phyloP scores from a whole-genome alignment of 2,329 filamentous ascomycete genomes.

The Pseudogymnoascus sp. region DNA sequence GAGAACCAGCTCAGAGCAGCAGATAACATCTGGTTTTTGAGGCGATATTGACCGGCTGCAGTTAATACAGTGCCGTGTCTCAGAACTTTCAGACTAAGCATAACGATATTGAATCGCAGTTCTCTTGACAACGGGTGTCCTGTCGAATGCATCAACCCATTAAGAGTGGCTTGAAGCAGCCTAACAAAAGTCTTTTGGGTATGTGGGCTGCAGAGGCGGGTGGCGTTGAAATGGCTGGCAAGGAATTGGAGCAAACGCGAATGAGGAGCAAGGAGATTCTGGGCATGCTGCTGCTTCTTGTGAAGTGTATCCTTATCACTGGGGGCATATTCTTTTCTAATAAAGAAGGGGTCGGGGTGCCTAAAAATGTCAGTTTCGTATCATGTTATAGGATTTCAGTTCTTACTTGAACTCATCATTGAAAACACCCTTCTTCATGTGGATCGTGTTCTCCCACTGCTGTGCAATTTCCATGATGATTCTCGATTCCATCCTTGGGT shows the following conservation, averaged over 20 bases:
- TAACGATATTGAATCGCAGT: slow-evolving; percentile 78
- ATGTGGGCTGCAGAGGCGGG: slow-evolving; percentile 74
- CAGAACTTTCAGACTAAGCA: slow-evolving; percentile 75
- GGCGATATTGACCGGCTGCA: slow-evolving; percentile 61
- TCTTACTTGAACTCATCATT: slow-evolving; percentile 57
- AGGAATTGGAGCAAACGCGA: slow-evolving; percentile 81
- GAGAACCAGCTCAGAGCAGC: slow-evolving; percentile 86
- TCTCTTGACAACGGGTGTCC: slow-evolving; percentile 85
- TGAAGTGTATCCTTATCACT: slow-evolving; percentile 70
- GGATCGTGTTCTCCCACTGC: slow-evolving; percentile 81
- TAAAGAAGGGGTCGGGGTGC: slow-evolving; percentile 80
- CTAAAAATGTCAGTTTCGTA: slow-evolving; percentile 34
- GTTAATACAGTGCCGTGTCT: slow-evolving; percentile 61
- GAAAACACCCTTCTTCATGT: slow-evolving; percentile 74
- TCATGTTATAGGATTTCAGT: background rate
- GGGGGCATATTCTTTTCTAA: slow-evolving; percentile 86
- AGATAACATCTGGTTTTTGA: slow-evolving; percentile 84
- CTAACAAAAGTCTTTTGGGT: slow-evolving; percentile 75
- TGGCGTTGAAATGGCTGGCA: slow-evolving; percentile 89
- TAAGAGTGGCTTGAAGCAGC: slow-evolving; percentile 69
- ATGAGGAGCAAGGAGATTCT: slow-evolving; percentile 81
- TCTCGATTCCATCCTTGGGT: slow-evolving; percentile 76
- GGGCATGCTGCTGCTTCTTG: slow-evolving; percentile 68
- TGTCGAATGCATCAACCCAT: slow-evolving; percentile 57
- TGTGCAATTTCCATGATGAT: slow-evolving; percentile 81